Conservation (phyloP, 2,329 filamentous ascomycete species). For the Paraphaeosphaeria sporulosa region DNA sequence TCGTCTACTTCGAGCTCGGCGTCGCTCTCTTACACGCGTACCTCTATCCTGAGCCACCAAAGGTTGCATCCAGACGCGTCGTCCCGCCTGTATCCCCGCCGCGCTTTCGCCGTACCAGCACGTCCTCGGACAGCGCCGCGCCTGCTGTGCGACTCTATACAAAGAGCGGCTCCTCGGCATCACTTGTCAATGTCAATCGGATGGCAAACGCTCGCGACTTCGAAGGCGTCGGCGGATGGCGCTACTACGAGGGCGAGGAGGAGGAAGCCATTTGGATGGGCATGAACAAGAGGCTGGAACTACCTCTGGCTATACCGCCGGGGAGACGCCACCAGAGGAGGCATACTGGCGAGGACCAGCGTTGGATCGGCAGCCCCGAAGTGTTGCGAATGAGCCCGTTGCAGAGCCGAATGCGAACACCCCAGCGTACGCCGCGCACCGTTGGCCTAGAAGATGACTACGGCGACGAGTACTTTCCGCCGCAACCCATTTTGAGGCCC, state of each 20-base stretch:
- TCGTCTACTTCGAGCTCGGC: slow-evolving; percentile 54
- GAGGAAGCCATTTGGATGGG: slow-evolving; percentile 55
- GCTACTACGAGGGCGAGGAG: slow-evolving; percentile 46
- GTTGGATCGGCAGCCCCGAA: slow-evolving; percentile 43
- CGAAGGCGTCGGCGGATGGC: slow-evolving; percentile 54
- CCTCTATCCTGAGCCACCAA: slow-evolving; percentile 36
- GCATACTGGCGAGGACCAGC: slow-evolving; percentile 40
- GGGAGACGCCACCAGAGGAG: slow-evolving; percentile 39
- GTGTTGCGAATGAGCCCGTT: slow-evolving; percentile 48
- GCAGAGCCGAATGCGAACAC: slow-evolving; percentile 46
- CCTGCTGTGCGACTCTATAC: slow-evolving; percentile 27
- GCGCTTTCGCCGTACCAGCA: slow-evolving; percentile 33
- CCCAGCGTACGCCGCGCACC: slow-evolving; percentile 15
- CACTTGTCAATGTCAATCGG: slow-evolving; percentile 42
- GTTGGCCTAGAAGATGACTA: slow-evolving; percentile 14
- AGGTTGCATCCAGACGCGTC: slow-evolving; percentile 26
- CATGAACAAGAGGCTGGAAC: slow-evolving; percentile 52
- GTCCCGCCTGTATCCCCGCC: slow-evolving; percentile 30
- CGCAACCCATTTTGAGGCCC: slow-evolving; percentile 27
- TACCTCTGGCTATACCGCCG: slow-evolving; percentile 41
- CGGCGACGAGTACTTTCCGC: slow-evolving; percentile 39
- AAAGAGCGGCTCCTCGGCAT: slow-evolving; percentile 46
- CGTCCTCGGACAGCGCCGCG: slow-evolving; percentile 31
- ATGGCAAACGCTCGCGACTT: slow-evolving; percentile 46
- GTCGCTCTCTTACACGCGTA: slow-evolving; percentile 50